Evolutionary conservation across 2,329 filamentous ascomycete species (phyloP), one percentile per base, ranked within the genome.

Genomic region (Rhytidhysteron rufulum): DNA sequence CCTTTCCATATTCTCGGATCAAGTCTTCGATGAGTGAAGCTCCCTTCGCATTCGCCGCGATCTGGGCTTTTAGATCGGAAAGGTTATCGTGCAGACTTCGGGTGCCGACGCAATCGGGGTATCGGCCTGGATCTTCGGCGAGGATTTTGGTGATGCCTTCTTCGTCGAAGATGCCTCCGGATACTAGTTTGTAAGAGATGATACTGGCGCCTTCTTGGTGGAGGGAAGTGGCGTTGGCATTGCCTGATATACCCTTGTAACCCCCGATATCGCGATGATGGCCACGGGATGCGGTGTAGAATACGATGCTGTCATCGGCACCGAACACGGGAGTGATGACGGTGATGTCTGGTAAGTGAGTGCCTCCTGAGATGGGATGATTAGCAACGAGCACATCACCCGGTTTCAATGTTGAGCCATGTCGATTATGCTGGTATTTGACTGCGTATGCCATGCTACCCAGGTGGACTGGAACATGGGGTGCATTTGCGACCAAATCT

Each of bases 151-250:
- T 55, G 5, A 67, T 49, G 0, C 47, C 47, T 2, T 48, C 49
- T 40, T 70, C 65, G 31, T 67, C 54, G 36, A 71, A 69, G 0
- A 50, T 31, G 0, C 62, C 66, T 8, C 58, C 45, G 4, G 48
- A 43, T 3, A 68, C 57, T 1, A 68, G 45, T 8, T 44, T 68
- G 41, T 69, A 65, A 1, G 67, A 66, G 36, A 70, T 63, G 8
- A 74, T 70, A 0, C 66, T 65, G 0, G 70, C 70, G 5, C 71
- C 71, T 48, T 74, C 71, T 45, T 74, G 66, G 60, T 65, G 72
- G 2, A 74, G 51, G 34, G n/a, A n/a, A n/a, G n/a, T n/a, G n/a
- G n/a, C n/a, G n/a, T 70, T 67, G 0, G 65, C 70, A 3, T 67
- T 71, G 19, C 69, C 70, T 2, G 71, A 69, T 67, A 2, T 63